phyloP scores from a whole-genome alignment of 768 basidiomycete species.

The Leccinum subgranulosum region DNA sequence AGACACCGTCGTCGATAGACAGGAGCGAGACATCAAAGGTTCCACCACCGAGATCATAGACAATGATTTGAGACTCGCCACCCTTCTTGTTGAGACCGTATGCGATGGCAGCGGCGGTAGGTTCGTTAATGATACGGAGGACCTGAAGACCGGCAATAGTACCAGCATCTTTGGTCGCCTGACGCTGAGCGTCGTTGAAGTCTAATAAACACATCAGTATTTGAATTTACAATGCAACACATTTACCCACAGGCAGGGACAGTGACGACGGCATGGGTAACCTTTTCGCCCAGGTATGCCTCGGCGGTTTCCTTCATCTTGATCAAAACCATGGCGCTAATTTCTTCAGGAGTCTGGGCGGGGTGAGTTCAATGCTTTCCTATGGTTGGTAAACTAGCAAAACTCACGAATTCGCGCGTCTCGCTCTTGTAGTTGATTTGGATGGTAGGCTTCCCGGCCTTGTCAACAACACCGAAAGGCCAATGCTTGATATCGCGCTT shows the following conservation, averaged over 20 bases:
- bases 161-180: slow-evolving; percentile 98
- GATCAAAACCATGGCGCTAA: slow-evolving; percentile 89
- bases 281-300: slow-evolving; percentile 93
- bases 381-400: not conserved
- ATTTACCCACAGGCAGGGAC: slow-evolving; percentile 84
- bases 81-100: slow-evolving; percentile 97
- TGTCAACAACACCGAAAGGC: slow-evolving; percentile 82
- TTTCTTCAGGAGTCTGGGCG: slow-evolving; percentile 84
- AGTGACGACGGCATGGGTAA: slow-evolving; percentile 96
- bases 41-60: slow-evolving; percentile 98
- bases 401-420: slow-evolving; percentile 75
- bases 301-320: slow-evolving; percentile 99
- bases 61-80: slow-evolving; percentile 92
- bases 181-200: slow-evolving; percentile 99
- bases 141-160: slow-evolving; percentile 92
- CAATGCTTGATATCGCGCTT: slow-evolving; percentile 86
- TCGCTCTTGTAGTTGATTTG: slow-evolving; percentile 78
- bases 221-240: not conserved
- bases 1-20: slow-evolving; percentile 91
- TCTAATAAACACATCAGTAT: slow-evolving; percentile 49
- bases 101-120: slow-evolving; percentile 95
- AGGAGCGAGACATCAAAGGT: slow-evolving; percentile 98
- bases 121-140: slow-evolving; percentile 97
- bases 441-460: slow-evolving; percentile 77
- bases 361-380: not conserved